Conservation (phyloP, 2,329 filamentous ascomycete species). For the Drechslera avenae region DNA sequence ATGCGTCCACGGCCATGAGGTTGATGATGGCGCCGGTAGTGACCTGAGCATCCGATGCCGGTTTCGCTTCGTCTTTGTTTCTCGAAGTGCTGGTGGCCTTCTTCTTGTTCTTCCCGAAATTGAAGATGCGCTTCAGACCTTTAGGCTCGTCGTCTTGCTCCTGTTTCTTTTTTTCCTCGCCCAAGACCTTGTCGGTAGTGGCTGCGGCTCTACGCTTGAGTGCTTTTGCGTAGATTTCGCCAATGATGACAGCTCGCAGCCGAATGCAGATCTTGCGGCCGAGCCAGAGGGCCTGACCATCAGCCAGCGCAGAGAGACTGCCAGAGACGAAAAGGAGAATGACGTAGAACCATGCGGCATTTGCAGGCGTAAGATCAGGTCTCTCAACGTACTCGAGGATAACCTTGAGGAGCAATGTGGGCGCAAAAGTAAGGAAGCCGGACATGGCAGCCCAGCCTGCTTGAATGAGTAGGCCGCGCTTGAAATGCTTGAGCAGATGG, state of each 20-base stretch:
- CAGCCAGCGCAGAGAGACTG: slow-evolving; percentile 77
- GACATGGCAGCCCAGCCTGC: slow-evolving; percentile 78
- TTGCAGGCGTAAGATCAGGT: slow-evolving; percentile 73
- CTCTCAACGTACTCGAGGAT: slow-evolving; percentile 95
- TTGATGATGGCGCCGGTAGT: slow-evolving; percentile 99
- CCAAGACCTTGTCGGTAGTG: slow-evolving; percentile 72
- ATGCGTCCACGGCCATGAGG: slow-evolving; percentile 98
- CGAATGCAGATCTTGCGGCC: slow-evolving; percentile 94
- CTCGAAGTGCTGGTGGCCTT: slow-evolving; percentile 50
- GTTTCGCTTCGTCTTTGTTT: slow-evolving; percentile 32
- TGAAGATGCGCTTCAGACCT: slow-evolving; percentile 54
- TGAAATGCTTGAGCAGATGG: slow-evolving; percentile 86
- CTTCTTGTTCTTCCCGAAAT: slow-evolving; percentile 65
- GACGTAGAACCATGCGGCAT: slow-evolving; percentile 95
- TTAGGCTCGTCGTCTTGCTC: slow-evolving; percentile 49
- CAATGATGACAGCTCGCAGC: slow-evolving; percentile 91
- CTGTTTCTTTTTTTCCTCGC: slow-evolving; percentile 57
- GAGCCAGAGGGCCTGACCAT: slow-evolving; percentile 88
- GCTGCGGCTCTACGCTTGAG: slow-evolving; percentile 87
- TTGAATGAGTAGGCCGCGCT: slow-evolving; percentile 74
- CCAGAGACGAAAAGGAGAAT: slow-evolving; percentile 86
- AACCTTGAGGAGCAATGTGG: slow-evolving; percentile 85
- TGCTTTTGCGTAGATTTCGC: slow-evolving; percentile 96
- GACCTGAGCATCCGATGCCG: slow-evolving; percentile 70
- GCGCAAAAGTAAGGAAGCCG: slow-evolving; percentile 85